Evolutionary conservation across 352 stramenopile species (phyloP).

Genomic region (Phytopythium montanum): DNA sequence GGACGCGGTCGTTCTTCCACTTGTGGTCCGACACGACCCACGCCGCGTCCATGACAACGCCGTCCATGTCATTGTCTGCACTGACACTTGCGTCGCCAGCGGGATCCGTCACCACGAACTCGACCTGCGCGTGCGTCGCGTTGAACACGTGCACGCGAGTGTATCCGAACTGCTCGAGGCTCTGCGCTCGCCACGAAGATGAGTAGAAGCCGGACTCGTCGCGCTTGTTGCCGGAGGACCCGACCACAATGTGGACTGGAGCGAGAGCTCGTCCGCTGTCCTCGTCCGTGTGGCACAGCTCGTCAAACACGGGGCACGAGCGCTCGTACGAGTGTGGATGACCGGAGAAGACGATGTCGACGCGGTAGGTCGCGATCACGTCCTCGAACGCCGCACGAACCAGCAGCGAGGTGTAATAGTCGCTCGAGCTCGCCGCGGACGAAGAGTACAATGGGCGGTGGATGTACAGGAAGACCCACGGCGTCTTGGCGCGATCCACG

Average conservation of each 20-base stretch:
- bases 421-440: slow-evolving; percentile 21
- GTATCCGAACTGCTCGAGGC: slow-evolving; percentile 43
- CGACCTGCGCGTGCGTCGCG: slow-evolving; percentile 41
- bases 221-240: slow-evolving; percentile 34
- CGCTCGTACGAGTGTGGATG: slow-evolving; percentile 67
- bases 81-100: not conserved
- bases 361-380: slow-evolving; percentile 39
- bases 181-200: slow-evolving; percentile 24
- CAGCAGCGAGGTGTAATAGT: slow-evolving; percentile 37
- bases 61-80: slow-evolving; percentile 9
- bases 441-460: slow-evolving; percentile 64
- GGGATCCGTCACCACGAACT: slow-evolving; percentile 39
- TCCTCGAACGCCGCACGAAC: slow-evolving; percentile 44
- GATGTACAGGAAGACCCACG: slow-evolving; percentile 60
- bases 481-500: slow-evolving; percentile 45
- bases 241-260: slow-evolving; percentile 52
- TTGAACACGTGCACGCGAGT: slow-evolving; percentile 60
- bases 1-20: slow-evolving; percentile 34
- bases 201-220: slow-evolving; percentile 40
- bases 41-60: slow-evolving; percentile 26
- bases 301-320: slow-evolving; percentile 51
- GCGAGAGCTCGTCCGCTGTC: slow-evolving; percentile 32
- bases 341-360: slow-evolving; percentile 57
- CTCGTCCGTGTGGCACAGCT: slow-evolving; percentile 30
- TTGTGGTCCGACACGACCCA: slow-evolving; percentile 52